Conservation (phyloP, 441 rosid genomes). For the Pelargonium cotyledonis region DNA sequence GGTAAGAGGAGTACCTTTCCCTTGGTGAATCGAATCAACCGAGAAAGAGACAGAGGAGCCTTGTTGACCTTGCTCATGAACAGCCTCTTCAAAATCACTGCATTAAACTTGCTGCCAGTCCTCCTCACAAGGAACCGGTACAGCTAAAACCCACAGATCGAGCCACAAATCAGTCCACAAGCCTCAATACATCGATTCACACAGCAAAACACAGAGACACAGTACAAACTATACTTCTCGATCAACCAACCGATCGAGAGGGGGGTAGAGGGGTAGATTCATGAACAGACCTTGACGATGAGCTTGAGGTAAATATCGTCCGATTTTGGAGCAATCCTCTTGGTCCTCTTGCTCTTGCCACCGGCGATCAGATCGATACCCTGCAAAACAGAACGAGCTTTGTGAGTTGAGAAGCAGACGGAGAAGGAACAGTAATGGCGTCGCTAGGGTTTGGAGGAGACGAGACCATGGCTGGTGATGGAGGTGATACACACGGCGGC, state of each 20-base stretch:
- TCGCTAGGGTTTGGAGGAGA: background rate
- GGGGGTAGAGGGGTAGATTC: no score
- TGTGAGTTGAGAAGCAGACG: background rate
- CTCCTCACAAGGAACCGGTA: slow-evolving; percentile 51
- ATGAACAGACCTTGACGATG: slow-evolving; percentile 43
- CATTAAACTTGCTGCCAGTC: slow-evolving; percentile 47
- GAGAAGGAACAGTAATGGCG: background rate
- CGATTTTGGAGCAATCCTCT: slow-evolving; percentile 66
- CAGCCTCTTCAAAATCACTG: slow-evolving; percentile 44
- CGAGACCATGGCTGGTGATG: background rate
- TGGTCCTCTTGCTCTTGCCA: slow-evolving; percentile 70
- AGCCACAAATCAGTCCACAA: background rate
- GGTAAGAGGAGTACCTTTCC: slow-evolving; percentile 29
- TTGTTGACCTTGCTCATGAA: slow-evolving; percentile 52
- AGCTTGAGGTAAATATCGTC: slow-evolving; percentile 68
- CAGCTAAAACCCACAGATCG: slow-evolving; percentile 22
- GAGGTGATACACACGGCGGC: background rate
- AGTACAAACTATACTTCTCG: background rate
- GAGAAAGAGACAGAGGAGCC: slow-evolving; percentile 41
- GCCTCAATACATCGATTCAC: background rate
- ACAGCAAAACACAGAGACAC: background rate
- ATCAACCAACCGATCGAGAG: no score
- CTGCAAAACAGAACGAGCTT: slow-evolving; percentile 20
- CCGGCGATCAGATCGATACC: slow-evolving; percentile 71
- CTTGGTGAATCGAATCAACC: slow-evolving; percentile 30